Percentiles rank a stretch among this genome's conserved stretches.
phyloP scores from a whole-genome alignment of 805 yeast genomes.

The Ogataea sp. region DNA sequence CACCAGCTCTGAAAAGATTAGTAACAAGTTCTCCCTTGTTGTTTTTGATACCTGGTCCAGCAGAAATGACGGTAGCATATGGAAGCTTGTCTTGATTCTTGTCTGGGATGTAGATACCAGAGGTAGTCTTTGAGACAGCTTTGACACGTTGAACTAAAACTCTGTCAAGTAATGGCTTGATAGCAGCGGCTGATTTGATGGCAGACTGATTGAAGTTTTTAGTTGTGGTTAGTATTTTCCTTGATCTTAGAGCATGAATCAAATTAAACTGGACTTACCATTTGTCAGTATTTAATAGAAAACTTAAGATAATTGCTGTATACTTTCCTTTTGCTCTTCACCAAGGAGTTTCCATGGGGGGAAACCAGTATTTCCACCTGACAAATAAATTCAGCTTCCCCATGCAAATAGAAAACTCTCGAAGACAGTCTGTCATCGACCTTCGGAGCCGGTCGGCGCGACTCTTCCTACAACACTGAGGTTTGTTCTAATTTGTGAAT shows the following conservation, averaged over 20 bases:
- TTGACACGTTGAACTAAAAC: constrained; percentile 87
- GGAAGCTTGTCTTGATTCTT: constrained; percentile 84
- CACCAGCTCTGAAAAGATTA: constrained; percentile 73
- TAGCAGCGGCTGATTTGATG: constrained; percentile 66
- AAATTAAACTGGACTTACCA: not conserved
- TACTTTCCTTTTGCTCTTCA: not conserved
- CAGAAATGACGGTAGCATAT: constrained; percentile 80
- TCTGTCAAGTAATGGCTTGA: constrained; percentile 85
- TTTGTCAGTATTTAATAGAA: not conserved
- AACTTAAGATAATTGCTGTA: not conserved
- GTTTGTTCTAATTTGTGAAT: too few species aligned
- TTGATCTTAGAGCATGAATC: not conserved
- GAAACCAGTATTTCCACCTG: not conserved
- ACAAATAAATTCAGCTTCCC: not conserved
- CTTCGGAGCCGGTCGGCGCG: not conserved
- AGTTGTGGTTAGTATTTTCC: not conserved
- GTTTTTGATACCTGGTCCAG: constrained; percentile 81
- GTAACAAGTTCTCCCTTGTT: constrained; percentile 59
- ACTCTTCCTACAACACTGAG: not conserved
- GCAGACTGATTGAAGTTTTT: not conserved
- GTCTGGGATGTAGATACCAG: constrained; percentile 92
- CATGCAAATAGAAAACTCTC: not conserved
- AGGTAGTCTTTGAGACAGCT: constrained; percentile 85
- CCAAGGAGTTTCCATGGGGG: not conserved
- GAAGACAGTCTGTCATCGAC: not conserved